phyloP scores from a whole-genome alignment of 345 rosid genomes.

The Aquilaria malaccensis region DNA sequence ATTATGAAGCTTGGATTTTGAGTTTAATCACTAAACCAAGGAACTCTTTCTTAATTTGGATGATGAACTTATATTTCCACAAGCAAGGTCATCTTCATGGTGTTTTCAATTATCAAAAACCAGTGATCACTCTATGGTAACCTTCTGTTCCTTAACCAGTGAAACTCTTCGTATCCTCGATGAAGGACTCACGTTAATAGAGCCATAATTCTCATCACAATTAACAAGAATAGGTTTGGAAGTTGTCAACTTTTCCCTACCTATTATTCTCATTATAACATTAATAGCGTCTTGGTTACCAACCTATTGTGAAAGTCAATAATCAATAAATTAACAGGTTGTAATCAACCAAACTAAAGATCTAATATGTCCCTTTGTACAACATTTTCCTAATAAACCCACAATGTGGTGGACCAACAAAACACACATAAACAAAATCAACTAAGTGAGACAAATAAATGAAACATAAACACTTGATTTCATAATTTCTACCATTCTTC shows the following conservation, averaged over 20 bases:
- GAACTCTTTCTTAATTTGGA: conserved; percentile 46
- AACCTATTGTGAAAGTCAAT: conserved; percentile 31
- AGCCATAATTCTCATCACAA: conserved; percentile 25
- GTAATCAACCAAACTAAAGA: too few relatives aligned
- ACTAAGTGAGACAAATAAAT: too few relatives aligned
- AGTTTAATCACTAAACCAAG: conserved; percentile 30
- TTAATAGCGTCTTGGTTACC: conserved; percentile 73
- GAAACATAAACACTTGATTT: too few relatives aligned
- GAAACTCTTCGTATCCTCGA: conserved; percentile 52
- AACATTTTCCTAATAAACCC: too few relatives aligned
- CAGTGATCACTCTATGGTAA: conserved; percentile 27
- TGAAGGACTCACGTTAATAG: conserved; percentile 61
- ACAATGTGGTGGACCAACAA: too few relatives aligned
- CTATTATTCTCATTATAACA: conserved; percentile 24
- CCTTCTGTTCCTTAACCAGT: conserved; percentile 40
- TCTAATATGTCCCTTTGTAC: too few relatives aligned
- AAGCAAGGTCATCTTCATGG: conserved; percentile 28
- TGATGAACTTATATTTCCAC: conserved; percentile 51
- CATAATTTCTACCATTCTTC: too few relatives aligned
- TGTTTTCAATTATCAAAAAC: conserved; percentile 17
- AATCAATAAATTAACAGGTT: not conserved
- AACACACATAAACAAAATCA: too few relatives aligned
- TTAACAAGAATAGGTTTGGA: conserved; percentile 14
- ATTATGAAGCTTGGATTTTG: conserved; percentile 22
- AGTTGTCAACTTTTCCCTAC: conserved; percentile 25